These are phyloP conservation scores for Mycena kentingensis DNA, from an alignment of 768 basidiomycete species.

Conservation along the genomic window DNA sequence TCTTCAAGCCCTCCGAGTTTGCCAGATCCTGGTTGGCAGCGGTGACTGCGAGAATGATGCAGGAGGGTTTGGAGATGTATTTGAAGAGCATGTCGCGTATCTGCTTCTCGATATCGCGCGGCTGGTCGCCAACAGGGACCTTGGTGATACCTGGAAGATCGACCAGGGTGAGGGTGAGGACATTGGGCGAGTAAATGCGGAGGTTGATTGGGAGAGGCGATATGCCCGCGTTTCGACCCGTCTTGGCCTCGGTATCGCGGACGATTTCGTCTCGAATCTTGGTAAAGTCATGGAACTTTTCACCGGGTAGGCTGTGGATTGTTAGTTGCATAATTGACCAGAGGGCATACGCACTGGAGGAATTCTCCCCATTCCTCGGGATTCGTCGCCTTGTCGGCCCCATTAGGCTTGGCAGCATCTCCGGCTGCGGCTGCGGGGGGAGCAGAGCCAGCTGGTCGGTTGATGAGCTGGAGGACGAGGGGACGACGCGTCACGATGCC, in stretches of 20 bases:
- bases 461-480: conserved; percentile 93
- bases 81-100: conserved; percentile 96
- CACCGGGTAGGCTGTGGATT: conserved; percentile 88
- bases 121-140: conserved; percentile 95
- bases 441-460: conserved; percentile 62
- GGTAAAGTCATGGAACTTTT: conserved; percentile 97
- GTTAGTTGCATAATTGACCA: too few species aligned
- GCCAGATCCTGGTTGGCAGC: conserved; percentile 96
- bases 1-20: conserved; percentile 95
- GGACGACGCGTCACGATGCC: conserved; percentile 98
- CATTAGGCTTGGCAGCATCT: conserved; percentile 45
- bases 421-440: conserved; percentile 26
- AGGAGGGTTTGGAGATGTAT: conserved; percentile 92
- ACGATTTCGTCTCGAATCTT: conserved; percentile 97
- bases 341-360: too few species aligned
- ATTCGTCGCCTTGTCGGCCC: conserved; percentile 68
- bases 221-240: conserved; percentile 97
- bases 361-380: conserved; percentile 99
- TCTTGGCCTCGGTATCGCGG: conserved; percentile 97
- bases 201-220: conserved; percentile 97
- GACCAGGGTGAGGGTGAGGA: conserved; percentile 95
- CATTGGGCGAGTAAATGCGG: conserved; percentile 95
- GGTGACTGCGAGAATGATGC: conserved; percentile 95
- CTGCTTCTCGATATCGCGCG: conserved; percentile 95
- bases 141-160: conserved; percentile 96